Conservation (phyloP, 1,284 basidiomycete species). For the Cutaneotrichosporon cavernicola region DNA sequence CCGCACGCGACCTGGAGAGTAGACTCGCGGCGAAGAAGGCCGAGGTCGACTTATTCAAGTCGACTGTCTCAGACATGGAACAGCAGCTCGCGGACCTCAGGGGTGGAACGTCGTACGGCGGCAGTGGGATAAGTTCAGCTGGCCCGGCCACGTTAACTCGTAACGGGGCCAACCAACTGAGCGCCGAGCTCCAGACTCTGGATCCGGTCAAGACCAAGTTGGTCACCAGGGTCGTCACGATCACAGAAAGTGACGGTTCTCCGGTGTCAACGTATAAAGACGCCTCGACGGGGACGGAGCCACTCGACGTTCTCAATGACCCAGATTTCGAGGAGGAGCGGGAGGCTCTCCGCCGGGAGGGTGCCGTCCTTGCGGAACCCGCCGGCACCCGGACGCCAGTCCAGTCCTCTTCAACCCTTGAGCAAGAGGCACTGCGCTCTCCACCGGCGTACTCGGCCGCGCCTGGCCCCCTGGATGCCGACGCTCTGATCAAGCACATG, state of each 20-base stretch:
- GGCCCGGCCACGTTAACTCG: slow-evolving; percentile 9
- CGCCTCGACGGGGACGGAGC: slow-evolving; percentile 1
- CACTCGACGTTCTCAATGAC: slow-evolving; percentile 15
- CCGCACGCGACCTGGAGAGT: neutral
- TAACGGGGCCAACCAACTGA: slow-evolving; percentile 4
- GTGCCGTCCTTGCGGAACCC: neutral
- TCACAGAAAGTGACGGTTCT: neutral
- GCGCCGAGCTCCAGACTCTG: slow-evolving; percentile 3
- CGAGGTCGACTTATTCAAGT: slow-evolving; percentile 68
- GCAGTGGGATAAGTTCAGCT: neutral
- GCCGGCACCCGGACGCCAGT: neutral
- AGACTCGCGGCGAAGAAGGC: slow-evolving; percentile 56
- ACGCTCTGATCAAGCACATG: slow-evolving; percentile 34
- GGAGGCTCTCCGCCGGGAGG: neutral
- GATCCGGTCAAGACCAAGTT: neutral
- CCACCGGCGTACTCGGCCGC: slow-evolving; percentile 44
- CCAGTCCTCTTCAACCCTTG: neutral
- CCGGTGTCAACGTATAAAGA: slow-evolving; percentile 9
- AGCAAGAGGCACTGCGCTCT: slow-evolving; percentile 7
- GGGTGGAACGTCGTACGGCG: slow-evolving; percentile 28
- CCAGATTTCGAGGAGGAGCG: slow-evolving; percentile 11
- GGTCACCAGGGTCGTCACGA: slow-evolving; percentile 1
- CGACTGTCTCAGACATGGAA: slow-evolving; percentile 67
- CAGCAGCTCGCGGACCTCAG: slow-evolving; percentile 71
- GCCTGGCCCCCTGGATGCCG: slow-evolving; percentile 32